A percentile compares a stretch with the other conserved stretches of the same genome.
Evolutionary conservation across 208 protist species (phyloP).

Genomic region (Porcisia hertigi): DNA sequence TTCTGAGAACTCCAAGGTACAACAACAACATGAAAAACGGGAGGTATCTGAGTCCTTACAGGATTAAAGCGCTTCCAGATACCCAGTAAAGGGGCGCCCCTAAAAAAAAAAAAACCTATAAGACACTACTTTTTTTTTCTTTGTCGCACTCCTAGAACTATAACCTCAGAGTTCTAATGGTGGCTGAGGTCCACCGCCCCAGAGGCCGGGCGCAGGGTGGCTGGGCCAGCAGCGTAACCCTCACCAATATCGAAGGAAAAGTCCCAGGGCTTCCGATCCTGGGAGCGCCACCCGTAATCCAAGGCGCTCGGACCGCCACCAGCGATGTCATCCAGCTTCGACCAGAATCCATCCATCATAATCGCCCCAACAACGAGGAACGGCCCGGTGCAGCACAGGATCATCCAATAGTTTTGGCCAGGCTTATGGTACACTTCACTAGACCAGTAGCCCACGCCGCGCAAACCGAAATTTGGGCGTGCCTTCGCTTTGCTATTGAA

Average conservation of each 20-base stretch:
- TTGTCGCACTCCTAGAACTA: background rate
- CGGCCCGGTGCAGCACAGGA: constrained; percentile 47
- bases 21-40: background rate
- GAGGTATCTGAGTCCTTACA: background rate
- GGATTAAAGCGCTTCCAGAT: too few relatives aligned
- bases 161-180: constrained; percentile 36
- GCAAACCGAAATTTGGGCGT: constrained; percentile 86
- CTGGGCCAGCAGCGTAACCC: constrained; percentile 80
- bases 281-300: constrained; percentile 77
- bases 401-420: constrained; percentile 80
- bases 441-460: constrained; percentile 78
- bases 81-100: too few relatives aligned
- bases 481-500: constrained; percentile 90
- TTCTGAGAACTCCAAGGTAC: background rate
- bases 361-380: constrained; percentile 73
- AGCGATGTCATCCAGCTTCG: constrained; percentile 82
- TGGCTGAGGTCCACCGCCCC: constrained; percentile 77
- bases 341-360: constrained; percentile 83
- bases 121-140: background rate
- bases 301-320: constrained; percentile 75
- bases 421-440: constrained; percentile 85
- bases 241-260: constrained; percentile 90
- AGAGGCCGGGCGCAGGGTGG: constrained; percentile 64
- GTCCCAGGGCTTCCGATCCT: constrained; percentile 87
- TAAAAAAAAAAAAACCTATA: background rate